These are phyloP conservation scores for Geotrichum klebahnii DNA, from an alignment of 1,139 yeast genomes.

Conservation along the genomic window DNA sequence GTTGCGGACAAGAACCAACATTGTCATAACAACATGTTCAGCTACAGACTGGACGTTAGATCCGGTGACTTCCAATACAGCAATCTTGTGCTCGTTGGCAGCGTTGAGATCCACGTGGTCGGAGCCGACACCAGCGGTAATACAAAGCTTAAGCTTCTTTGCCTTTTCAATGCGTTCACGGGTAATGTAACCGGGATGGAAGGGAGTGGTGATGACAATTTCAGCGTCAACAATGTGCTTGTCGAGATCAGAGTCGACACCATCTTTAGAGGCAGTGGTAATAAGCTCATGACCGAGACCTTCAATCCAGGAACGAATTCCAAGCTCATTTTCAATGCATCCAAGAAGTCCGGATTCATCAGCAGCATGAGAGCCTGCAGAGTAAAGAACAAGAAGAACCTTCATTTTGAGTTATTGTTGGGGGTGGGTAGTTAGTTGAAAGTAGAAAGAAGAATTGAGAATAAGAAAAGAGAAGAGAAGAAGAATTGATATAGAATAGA, in stretches of 20 bases:
- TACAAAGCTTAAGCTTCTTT: slow-evolving; percentile 63
- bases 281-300: slow-evolving; percentile 63
- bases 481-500: too few relatives aligned
- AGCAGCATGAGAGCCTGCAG: slow-evolving; percentile 48
- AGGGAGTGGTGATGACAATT: slow-evolving; percentile 74
- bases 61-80: slow-evolving; percentile 78
- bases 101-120: slow-evolving; percentile 75
- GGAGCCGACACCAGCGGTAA: slow-evolving; percentile 84
- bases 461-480: not conserved
- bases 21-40: slow-evolving; percentile 75
- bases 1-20: slow-evolving; percentile 66
- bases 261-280: slow-evolving; percentile 67
- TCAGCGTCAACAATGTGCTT: slow-evolving; percentile 67
- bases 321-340: slow-evolving; percentile 70
- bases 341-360: slow-evolving; percentile 64
- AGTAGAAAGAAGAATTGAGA: not conserved
- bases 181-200: slow-evolving; percentile 76
- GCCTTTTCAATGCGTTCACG: slow-evolving; percentile 64
- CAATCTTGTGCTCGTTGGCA: slow-evolving; percentile 59
- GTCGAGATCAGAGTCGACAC: slow-evolving; percentile 57
- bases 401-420: slow-evolving; percentile 23
- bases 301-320: slow-evolving; percentile 62
- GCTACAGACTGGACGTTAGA: slow-evolving; percentile 78
- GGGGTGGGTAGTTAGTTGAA: not conserved
- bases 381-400: slow-evolving; percentile 36